Evolutionary conservation across 2,329 filamentous ascomycete species (phyloP), one percentile per base, ranked within the genome.

Genomic region (Aspergillus pseudoterreus): DNA sequence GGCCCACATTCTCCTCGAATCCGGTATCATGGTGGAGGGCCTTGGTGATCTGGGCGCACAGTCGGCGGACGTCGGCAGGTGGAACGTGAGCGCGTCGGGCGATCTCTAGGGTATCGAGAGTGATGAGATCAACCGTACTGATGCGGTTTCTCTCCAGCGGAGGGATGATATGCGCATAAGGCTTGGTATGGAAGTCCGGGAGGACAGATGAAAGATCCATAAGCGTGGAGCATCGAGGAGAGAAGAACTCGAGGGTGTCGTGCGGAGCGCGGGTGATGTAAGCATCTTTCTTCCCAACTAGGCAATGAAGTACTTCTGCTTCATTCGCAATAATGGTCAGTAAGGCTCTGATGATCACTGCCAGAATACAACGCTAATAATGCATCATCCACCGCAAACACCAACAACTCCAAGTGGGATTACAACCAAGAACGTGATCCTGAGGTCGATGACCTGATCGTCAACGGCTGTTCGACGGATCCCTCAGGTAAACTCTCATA

Each of bases 31-130:
- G 75, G 58, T 90, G 86, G 32, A 96, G 74, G 11, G 82, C 84
- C 22, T 77, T 74, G 32, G 90, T 74, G 30, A 96, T 75, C 49
- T 85, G 84, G 50, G 80, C 79, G 56, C 83, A 81, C 33, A 97
- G 78, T 54, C 85, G 83, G 70, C 86, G 88, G 61, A 96, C 78
- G 65, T 96, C 90, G 36, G 87, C 80, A 6, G 92, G 77, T 2
- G 92, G 90, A 15, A 96, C 78, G 57, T 87, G 85, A 45, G 91
- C 92, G 68, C 90, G 87, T 75, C 88, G 94, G 51, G 90, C 90
- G 58, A 97, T 83, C 65, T 96, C 88, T 55, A 85, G 78, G 4
- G 86, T 81, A 65, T 96, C 89, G 56, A 95, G 84, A 2, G 89
- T 89, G 63, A 99, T 80, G 45, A 99, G 81, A 68, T 99, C 94